Conservation (phyloP, 1,284 basidiomycete species). For the Sporisorium iseilematis-ciliati region DNA sequence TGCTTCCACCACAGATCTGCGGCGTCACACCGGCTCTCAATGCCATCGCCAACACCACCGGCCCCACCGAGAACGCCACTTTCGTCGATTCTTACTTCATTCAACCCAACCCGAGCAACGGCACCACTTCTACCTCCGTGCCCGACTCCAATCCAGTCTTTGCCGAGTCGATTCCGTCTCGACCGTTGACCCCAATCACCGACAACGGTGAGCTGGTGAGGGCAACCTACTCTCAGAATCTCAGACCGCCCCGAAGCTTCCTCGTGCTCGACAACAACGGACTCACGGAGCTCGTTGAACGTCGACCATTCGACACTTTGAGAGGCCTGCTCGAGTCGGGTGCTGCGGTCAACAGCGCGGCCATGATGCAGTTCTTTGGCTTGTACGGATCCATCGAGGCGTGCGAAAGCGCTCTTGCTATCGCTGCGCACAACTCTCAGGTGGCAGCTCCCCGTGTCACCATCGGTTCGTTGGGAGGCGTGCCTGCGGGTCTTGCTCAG, state of each 20-base stretch:
- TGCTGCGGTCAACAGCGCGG: constrained; percentile 52
- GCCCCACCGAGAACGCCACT: constrained; percentile 51
- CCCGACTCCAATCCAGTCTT: constrained; percentile 46
- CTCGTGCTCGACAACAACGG: constrained; percentile 88
- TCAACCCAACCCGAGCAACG: too few species aligned
- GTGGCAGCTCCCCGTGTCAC: constrained; percentile 42
- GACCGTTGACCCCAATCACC: constrained; percentile 23
- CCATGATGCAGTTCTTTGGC: constrained; percentile 66
- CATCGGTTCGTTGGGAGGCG: constrained; percentile 30
- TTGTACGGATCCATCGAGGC: constrained; percentile 73
- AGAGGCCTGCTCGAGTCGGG: constrained; percentile 71
- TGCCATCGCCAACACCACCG: constrained; percentile 31
- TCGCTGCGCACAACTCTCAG: constrained; percentile 72
- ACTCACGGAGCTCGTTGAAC: constrained; percentile 83
- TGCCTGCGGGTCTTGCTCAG: constrained; percentile 26
- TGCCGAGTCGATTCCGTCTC: constrained; percentile 45
- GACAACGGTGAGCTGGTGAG: constrained; percentile 73
- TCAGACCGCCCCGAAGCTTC: constrained; percentile 80
- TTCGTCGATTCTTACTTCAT: constrained; percentile 44
- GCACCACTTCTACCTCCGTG: too few species aligned
- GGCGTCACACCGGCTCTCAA: constrained; percentile 48
- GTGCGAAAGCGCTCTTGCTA: constrained; percentile 87
- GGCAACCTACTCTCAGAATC: constrained; percentile 84
- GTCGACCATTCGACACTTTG: constrained; percentile 84
- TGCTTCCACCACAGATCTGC: constrained; percentile 44